Evolutionary conservation across 1,284 basidiomycete species (phyloP), one percentile per base, ranked within the genome.

Genomic region (Athelia psychrophila): DNA sequence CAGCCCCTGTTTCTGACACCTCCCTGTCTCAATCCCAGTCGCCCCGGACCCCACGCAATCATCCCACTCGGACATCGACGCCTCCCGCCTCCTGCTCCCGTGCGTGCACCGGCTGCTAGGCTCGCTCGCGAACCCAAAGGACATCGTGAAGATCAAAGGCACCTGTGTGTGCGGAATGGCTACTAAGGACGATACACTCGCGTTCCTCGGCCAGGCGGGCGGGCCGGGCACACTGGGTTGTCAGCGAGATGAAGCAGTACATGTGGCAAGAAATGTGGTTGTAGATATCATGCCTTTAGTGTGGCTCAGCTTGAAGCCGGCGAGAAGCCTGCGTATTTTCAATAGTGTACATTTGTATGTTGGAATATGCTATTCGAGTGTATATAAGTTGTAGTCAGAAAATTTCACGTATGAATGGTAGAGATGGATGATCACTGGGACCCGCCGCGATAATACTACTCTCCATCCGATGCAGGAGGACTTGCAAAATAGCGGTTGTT

Each of bases 121-220:
- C 13, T 30, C 27, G 6, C 38, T 42, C 8, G 8, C 16, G 38
- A 60, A 78, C 10, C 83, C 88, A 60, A 69, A 87, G 62, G 72
- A 71, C 50, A 71, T 91, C 54, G 78, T 79, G 52, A 69, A 73
- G 54, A 88, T 91, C 60, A 81, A 79, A 55, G 88, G 91, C 25
- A 93, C 92, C 3, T 93, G 93, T 52, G 75, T 89, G 47, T 80
- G 91, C 46, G 93, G 93, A n/a, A 94, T 93, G 89, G 68, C 95
- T 55, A 96, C 93, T 45, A 94, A 94, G 68, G 93, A 93, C 9
- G 93, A 96, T 64, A 84, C 95, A 1, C 78, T 96, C 30, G 73
- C 89, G 4, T 86, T 84, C 65, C 74, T 95, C 13, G 93, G 93
- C 32, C 85, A 86, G 66, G 88, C 91, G 10, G 92, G 86, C 44